Base-by-base conservation (phyloP, 352 stramenopile species). In the Pythium phragmitis region DNA sequence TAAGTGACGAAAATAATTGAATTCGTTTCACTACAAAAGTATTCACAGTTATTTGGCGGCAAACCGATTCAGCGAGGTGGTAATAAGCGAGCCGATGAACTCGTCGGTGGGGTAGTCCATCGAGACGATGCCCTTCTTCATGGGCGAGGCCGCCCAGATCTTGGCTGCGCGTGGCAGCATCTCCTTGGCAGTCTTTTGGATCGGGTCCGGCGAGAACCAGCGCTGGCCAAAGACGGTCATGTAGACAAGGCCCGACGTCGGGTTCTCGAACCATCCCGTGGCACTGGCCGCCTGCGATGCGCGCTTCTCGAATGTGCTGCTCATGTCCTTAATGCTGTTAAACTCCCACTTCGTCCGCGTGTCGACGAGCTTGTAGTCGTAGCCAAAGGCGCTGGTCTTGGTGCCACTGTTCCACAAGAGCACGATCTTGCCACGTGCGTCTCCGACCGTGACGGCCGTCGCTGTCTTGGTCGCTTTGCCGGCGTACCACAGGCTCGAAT, bases 41-140 rank as follows among this genome's bases (percentile, higher is more conserved):
- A 4, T 11, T 50, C 43, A 6, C 14, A 17, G 6, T 52, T 45
- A 16, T 33, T 13, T 43, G 36, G n/a, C 26, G 26, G n/a, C 12
- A 42, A 48, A 45, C 5, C 53, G 57, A n/a, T 37, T 19, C 2
- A 63, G 45, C n/a, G 57, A 55, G 34, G 26, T 11, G 2, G 19
- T 13, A 13, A 65, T 56, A 14, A 65, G 49, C 39, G 28, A 46
- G 9, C 12, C 26, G 30, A 65, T 57, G 13, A 65, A 11, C 36
- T 65, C 58, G 58, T 65, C 58, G 2, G 47, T 57, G 0, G 58
- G 58, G 39, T 45, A 65, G 16, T 65, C 58, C 48, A 65, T 65
- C 36, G 58, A 65, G 12, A 65, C 58, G n/a, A 65, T 65, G 5
- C 58, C 58, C 8, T 57, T 65, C 23, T 57, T 48, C 58, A 65